Conservation (phyloP, 1,284 basidiomycete genomes). For the Cryptococcus amylolentus region DNA sequence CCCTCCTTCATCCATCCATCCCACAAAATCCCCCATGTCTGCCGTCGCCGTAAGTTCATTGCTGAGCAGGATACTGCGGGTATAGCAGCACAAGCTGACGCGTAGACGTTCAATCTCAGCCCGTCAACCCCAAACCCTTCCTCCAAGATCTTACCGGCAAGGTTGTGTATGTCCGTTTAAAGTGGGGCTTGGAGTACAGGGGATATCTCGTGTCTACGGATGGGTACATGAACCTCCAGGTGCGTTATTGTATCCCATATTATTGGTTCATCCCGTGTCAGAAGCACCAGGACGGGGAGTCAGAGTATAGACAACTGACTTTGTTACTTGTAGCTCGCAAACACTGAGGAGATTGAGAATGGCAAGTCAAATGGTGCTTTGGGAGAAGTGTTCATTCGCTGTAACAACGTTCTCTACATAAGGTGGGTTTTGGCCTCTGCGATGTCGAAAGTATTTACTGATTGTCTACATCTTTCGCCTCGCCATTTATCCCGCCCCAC, state of each 20-base stretch:
- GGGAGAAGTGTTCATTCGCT: slow-evolving; percentile 98
- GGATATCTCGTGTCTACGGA: slow-evolving; percentile 98
- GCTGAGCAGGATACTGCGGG: background rate
- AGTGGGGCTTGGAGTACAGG: slow-evolving; percentile 99
- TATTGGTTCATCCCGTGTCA: no score
- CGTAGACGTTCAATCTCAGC: slow-evolving; percentile 47
- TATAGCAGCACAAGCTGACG: background rate
- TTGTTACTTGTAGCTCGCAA: slow-evolving; percentile 66
- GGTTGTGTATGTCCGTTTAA: slow-evolving; percentile 88
- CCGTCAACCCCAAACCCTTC: slow-evolving; percentile 98
- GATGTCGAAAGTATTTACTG: background rate
- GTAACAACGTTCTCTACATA: slow-evolving; percentile 92
- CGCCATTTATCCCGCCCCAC: no score
- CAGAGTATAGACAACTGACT: background rate
- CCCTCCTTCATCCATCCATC: slow-evolving; percentile 3
- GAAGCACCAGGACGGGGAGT: background rate
- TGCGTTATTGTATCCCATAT: slow-evolving; percentile 47
- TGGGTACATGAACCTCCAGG: slow-evolving; percentile 99
- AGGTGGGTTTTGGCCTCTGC: slow-evolving; percentile 30
- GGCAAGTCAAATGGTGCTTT: slow-evolving; percentile 92
- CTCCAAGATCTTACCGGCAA: slow-evolving; percentile 98
- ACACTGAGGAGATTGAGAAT: slow-evolving; percentile 97
- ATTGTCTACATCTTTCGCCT: no score
- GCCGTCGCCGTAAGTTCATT: slow-evolving; percentile 30
- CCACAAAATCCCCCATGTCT: slow-evolving; percentile 25